Percentiles rank a stretch among this genome's conserved stretches.
These are phyloP conservation scores for Asterionellopsis glacialis DNA, from an alignment of 108 stramenopile species.

Conservation along the genomic window DNA sequence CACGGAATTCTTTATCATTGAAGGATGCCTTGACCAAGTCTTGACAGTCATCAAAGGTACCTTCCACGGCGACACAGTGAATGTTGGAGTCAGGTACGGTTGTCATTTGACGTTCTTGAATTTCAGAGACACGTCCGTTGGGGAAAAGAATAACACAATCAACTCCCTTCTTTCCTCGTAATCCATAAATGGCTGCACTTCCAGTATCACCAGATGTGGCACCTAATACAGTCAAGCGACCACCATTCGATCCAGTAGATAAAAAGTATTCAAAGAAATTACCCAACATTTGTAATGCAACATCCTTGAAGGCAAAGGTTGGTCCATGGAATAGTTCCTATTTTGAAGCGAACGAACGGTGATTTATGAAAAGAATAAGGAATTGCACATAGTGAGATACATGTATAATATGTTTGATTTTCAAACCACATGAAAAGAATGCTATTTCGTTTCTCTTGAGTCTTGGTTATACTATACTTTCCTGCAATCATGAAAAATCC, in stretches of 20 bases:
- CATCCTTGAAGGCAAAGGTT: conserved; percentile 99
- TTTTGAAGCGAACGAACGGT: background rate
- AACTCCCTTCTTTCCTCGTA: conserved; percentile 96
- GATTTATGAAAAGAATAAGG: conserved; percentile 2
- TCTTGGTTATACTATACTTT: background rate
- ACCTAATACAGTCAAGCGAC: conserved; percentile 89
- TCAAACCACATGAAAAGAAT: too few species aligned
- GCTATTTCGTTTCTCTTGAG: conserved; percentile 9
- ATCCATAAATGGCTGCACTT: conserved; percentile 95
- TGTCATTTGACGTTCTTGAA: conserved; percentile 99
- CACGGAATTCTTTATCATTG: conserved; percentile 82
- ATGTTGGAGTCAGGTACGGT: conserved; percentile 94
- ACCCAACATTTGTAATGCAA: conserved; percentile 98
- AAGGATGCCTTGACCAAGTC: conserved; percentile 97
- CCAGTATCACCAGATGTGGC: conserved; percentile 96
- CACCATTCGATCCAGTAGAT: conserved; percentile 81
- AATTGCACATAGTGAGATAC: background rate
- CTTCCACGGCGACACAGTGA: conserved; percentile 92
- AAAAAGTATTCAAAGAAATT: conserved; percentile 99
- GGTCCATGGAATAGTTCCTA: conserved; percentile 99
- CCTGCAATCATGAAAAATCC: background rate
- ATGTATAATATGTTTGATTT: too few species aligned
- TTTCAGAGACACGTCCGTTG: conserved; percentile 88
- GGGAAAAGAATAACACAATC: conserved; percentile 98
- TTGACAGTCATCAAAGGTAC: conserved; percentile 98